Conservation (phyloP, 306 rosid genomes). For the Canavalia ensiformis region DNA sequence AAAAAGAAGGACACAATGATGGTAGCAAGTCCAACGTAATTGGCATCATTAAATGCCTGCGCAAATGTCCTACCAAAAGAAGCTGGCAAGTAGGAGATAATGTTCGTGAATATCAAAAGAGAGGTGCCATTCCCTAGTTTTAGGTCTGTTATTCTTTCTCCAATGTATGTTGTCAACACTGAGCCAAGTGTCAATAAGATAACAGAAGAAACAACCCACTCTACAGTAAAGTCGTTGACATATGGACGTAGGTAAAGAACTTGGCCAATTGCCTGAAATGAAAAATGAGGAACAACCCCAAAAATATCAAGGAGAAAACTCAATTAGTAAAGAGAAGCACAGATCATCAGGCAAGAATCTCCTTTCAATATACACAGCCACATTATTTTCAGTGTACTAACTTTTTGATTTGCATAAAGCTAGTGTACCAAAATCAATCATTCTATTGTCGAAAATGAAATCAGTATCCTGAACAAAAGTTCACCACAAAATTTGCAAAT, state of each 20-base stretch:
- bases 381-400: neutral
- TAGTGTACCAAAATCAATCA: neutral
- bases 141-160: conserved; percentile 87
- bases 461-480: neutral
- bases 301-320: conserved; percentile 31
- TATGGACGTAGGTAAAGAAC: conserved; percentile 93
- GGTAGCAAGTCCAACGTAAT: conserved; percentile 82
- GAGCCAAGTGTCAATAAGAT: conserved; percentile 89
- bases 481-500: conserved; percentile 27
- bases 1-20: conserved; percentile 74
- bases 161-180: conserved; percentile 83
- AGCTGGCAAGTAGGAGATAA: conserved; percentile 96
- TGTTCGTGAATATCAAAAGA: conserved; percentile 95
- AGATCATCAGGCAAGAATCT: conserved; percentile 24
- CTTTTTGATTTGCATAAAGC: neutral
- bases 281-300: conserved; percentile 30
- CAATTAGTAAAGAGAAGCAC: conserved; percentile 18
- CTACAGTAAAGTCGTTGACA: conserved; percentile 79
- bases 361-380: neutral
- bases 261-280: conserved; percentile 92
- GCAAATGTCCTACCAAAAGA: conserved; percentile 89
- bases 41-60: conserved; percentile 86
- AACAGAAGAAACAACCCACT: conserved; percentile 89
- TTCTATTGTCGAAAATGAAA: neutral
- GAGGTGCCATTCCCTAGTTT: conserved; percentile 99